Evolutionary conservation across 2,329 filamentous ascomycete species (phyloP).

Genomic region (Sclerotinia subarctica): DNA sequence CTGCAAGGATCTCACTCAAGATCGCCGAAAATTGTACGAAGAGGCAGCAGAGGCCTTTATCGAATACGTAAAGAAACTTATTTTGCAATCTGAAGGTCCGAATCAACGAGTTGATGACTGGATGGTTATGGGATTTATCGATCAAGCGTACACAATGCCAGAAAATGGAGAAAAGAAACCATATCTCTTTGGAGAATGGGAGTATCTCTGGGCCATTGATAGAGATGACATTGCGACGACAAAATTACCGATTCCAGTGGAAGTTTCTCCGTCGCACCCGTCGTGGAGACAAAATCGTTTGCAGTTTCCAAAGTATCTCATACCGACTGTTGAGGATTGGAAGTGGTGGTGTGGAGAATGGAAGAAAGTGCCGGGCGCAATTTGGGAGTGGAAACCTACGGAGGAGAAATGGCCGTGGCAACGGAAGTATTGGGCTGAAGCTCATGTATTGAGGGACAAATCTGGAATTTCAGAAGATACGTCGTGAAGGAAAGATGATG

Average conservation of each 20-base stretch:
- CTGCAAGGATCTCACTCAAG: not conserved
- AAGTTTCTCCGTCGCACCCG: rapidly evolving
- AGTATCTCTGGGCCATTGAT: not conserved
- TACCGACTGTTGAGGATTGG: not conserved
- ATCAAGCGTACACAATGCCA: not conserved
- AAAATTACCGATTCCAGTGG: rapidly evolving
- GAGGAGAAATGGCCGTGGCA: slow-evolving; percentile 12
- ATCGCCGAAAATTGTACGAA: not conserved
- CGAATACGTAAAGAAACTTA: not conserved
- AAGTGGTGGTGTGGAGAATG: slow-evolving; percentile 2
- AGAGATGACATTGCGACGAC: not conserved
- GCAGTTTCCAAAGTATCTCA: not conserved
- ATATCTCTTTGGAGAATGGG: not conserved
- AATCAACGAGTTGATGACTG: not conserved
- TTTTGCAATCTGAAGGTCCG: not conserved
- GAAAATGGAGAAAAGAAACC: not conserved
- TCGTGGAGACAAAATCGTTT: not conserved
- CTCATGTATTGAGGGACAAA: too few relatives aligned
- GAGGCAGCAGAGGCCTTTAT: not conserved
- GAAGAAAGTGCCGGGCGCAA: slow-evolving; percentile 5
- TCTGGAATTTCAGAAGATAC: not conserved
- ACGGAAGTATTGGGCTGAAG: not conserved
- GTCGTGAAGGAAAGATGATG: not conserved
- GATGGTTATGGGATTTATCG: not conserved
- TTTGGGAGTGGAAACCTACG: not conserved